Conservation (phyloP, 352 stramenopile genomes). For the Phytophthora pinifolia region DNA sequence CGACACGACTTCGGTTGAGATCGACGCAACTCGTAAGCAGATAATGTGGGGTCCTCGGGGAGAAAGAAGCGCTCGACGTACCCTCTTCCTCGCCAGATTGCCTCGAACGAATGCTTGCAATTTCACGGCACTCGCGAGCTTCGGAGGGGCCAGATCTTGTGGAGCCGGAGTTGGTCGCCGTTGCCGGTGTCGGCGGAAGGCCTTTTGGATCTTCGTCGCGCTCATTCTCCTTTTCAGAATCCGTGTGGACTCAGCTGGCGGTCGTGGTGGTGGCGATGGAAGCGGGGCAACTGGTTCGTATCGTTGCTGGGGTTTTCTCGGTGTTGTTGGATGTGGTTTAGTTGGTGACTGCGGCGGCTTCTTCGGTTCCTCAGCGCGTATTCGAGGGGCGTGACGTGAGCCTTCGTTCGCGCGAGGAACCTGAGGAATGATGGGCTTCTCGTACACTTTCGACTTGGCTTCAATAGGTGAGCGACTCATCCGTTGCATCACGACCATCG, state of each 20-base stretch:
- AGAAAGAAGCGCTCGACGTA: slow-evolving; percentile 25
- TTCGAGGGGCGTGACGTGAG: slow-evolving; percentile 8
- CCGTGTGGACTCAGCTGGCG: slow-evolving; percentile 4
- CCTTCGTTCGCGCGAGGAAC: background rate
- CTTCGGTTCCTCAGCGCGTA: slow-evolving; percentile 8
- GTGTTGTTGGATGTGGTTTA: background rate
- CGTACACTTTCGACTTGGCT: slow-evolving; percentile 8
- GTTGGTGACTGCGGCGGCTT: slow-evolving; percentile 1
- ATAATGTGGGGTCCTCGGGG: slow-evolving; percentile 24
- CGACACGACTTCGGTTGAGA: slow-evolving; percentile 1
- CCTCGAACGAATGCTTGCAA: slow-evolving; percentile 57
- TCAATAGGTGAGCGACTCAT: slow-evolving; percentile 10
- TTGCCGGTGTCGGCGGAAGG: slow-evolving; percentile 36
- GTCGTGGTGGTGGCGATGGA: background rate
- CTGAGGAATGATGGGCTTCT: background rate
- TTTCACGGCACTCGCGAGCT: slow-evolving; percentile 38
- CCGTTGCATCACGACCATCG: slow-evolving; percentile 31
- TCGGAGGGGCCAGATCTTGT: slow-evolving; percentile 4
- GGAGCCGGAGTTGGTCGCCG: slow-evolving; percentile 18
- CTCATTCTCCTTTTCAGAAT: slow-evolving; percentile 23
- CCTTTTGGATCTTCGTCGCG: slow-evolving; percentile 41
- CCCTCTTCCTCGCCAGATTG: slow-evolving; percentile 34
- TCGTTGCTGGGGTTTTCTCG: background rate
- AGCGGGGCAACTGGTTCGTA: background rate
- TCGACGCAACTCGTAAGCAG: slow-evolving; percentile 30